Evolutionary conservation across 2,329 filamentous ascomycete genomes (phyloP), one percentile per base, ranked within the genome.

Genomic region (Trichophyton mentagrophytes): DNA sequence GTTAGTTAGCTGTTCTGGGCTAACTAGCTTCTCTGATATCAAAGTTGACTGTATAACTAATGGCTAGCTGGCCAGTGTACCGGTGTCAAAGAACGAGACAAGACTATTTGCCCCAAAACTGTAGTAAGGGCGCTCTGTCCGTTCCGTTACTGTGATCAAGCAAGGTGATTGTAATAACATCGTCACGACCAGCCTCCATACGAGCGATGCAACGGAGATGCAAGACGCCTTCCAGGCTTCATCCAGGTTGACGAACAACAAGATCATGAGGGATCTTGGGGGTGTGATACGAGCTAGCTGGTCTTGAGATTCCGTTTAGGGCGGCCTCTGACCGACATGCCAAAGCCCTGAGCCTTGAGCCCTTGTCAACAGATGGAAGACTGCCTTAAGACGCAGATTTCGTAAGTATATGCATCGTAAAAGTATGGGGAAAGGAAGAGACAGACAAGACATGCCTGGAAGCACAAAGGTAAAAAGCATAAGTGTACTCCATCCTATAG

Each of bases 311-410:
- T 53, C 47, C 47, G 47, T 53, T 53, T 33, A 53, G 47, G 47
- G 47, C 47, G 51, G 51, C 51, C 27, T 55, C 51, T 55, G 51
- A 36, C 51, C 27, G 51, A 55, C 51, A 55, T 55, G 51, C 13
- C 51, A 55, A 27, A 27, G 51, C 51, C 51, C 27, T 51, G 46
- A 27, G 17, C 46, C 46, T 20, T 53, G 25, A 33, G 49, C 49
- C 46, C 40, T 44, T 44, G 40, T 44, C 40, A 44, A 44, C 15
- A 44, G n/a, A 5, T 20, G 5, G 15, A 38, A 17, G 15, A 44
- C n/a, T 44, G 40, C 40, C n/a, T 17, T 17, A 44, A n/a, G 2
- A n/a, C 15, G n/a, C 40, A 44, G 5, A n/a, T 44, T n/a, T 44
- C 4, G 40, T 44, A 44, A 44, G 40, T 44, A 44, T 44, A 44